These are phyloP conservation scores for Diaporthe longicolla DNA, from an alignment of 2,329 filamentous ascomycete species.

Conservation along the genomic window DNA sequence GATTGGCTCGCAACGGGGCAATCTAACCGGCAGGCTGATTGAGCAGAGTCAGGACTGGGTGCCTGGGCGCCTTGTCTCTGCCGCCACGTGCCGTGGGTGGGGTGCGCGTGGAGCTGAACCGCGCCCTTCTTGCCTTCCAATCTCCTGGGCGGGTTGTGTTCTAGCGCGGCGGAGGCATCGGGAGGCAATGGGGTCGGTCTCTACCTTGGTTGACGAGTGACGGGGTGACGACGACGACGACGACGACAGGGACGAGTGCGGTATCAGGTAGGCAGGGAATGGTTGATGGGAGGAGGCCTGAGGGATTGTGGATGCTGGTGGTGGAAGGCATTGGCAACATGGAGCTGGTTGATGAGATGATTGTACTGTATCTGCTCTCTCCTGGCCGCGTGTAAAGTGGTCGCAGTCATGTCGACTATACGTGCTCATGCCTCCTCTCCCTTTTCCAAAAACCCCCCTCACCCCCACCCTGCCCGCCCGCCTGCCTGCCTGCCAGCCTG, in stretches of 20 bases:
- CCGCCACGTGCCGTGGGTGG: slow-evolving; percentile 27
- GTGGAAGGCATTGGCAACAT: too few relatives aligned
- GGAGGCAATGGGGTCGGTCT: slow-evolving; percentile 7
- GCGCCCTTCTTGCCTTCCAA: slow-evolving; percentile 33
- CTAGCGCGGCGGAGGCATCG: slow-evolving; percentile 33
- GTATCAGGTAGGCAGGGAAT: not conserved
- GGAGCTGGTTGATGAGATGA: too few relatives aligned
- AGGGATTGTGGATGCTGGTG: not conserved
- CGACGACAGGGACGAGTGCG: not conserved
- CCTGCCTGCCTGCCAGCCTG: too few relatives aligned
- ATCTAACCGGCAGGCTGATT: not conserved
- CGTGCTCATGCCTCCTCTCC: slow-evolving; percentile 20
- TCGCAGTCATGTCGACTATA: slow-evolving; percentile 27
- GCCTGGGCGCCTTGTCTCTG: slow-evolving; percentile 16
- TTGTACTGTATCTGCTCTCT: not conserved
- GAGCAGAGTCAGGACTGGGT: not conserved
- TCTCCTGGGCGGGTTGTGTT: slow-evolving; percentile 23
- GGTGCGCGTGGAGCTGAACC: slow-evolving; percentile 29
- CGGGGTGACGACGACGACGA: not conserved
- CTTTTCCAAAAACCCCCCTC: not conserved
- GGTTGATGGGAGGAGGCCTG: not conserved
- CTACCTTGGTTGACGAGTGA: not conserved
- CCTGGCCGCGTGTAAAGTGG: slow-evolving; percentile 31
- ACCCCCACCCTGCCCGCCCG: not conserved
- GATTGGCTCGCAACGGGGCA: not conserved